A percentile compares a stretch with the other conserved stretches of the same genome.
Conservation (phyloP, 192 early-diverging fungal genomes). For the Spizellomyces sp. region DNA sequence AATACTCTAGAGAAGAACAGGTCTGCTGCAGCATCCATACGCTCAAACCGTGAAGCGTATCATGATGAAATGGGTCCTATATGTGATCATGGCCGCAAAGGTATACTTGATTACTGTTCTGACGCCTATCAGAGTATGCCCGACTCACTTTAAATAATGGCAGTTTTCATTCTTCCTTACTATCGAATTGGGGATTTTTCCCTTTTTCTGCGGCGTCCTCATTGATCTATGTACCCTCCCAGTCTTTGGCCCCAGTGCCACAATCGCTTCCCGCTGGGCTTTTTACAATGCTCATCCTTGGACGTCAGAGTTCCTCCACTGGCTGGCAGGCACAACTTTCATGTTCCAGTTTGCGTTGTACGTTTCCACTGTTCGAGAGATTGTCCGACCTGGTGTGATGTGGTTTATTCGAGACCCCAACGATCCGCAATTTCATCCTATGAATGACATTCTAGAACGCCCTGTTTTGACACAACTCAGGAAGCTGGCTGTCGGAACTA, state of each 20-base stretch:
- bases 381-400: conserved; percentile 91
- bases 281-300: conserved; percentile 66
- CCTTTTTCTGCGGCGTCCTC: conserved; percentile 83
- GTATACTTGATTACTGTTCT: conserved; percentile 23
- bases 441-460: conserved; percentile 88
- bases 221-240: conserved; percentile 83
- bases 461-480: conserved; percentile 73
- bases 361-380: conserved; percentile 75
- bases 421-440: conserved; percentile 91
- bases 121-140: no score
- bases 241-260: conserved; percentile 66
- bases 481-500: conserved; percentile 77
- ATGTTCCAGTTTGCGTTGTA: conserved; percentile 94
- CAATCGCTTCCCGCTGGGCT: conserved; percentile 53
- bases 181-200: conserved; percentile 88
- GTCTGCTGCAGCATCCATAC: conserved; percentile 45
- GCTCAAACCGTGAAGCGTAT: conserved; percentile 45
- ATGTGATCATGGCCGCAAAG: conserved; percentile 50
- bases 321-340: conserved; percentile 90
- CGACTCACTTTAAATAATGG: background rate
- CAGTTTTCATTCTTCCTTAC: conserved; percentile 80
- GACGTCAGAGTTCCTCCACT: conserved; percentile 74
- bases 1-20: conserved; percentile 33
- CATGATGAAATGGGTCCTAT: conserved; percentile 33
- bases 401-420: conserved; percentile 99